phyloP scores from a whole-genome alignment of 2,329 filamentous ascomycete species.

The Sporothrix phasma region DNA sequence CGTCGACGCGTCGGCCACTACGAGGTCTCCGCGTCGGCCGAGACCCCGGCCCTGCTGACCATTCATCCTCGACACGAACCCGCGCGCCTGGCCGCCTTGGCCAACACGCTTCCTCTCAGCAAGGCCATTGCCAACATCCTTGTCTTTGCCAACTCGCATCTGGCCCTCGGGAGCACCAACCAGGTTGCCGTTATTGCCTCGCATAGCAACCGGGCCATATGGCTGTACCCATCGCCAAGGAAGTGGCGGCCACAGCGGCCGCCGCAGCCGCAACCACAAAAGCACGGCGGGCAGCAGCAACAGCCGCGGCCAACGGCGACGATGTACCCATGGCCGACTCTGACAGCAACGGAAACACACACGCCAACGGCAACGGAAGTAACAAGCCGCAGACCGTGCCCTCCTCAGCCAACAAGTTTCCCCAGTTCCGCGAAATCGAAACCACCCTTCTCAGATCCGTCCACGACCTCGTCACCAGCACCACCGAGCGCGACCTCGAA shows the following conservation, averaged over 20 bases:
- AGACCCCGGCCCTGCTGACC: slow-evolving; percentile 71
- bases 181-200: slow-evolving; percentile 86
- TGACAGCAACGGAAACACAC: slow-evolving; percentile 10
- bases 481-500: slow-evolving; percentile 54
- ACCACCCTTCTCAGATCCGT: slow-evolving; percentile 67
- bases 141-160: slow-evolving; percentile 92
- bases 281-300: neutral
- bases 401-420: slow-evolving; percentile 73
- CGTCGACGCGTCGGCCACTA: slow-evolving; percentile 53
- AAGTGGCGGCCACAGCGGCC: slow-evolving; percentile 70
- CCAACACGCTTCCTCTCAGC: slow-evolving; percentile 64
- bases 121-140: slow-evolving; percentile 80
- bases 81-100: slow-evolving; percentile 73
- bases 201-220: slow-evolving; percentile 75
- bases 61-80: slow-evolving; percentile 95
- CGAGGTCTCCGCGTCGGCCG: slow-evolving; percentile 42
- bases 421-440: slow-evolving; percentile 82
- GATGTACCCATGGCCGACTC: slow-evolving; percentile 9
- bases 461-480: slow-evolving; percentile 59
- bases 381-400: slow-evolving; percentile 23
- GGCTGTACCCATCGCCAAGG: slow-evolving; percentile 64
- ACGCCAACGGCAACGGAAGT: slow-evolving; percentile 34
- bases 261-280: slow-evolving; percentile 26
- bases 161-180: slow-evolving; percentile 88
- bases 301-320: slow-evolving; percentile 27